These are phyloP conservation scores for Letharia lupina DNA, from an alignment of 495 filamentous ascomycete genomes.

Conservation along the genomic window DNA sequence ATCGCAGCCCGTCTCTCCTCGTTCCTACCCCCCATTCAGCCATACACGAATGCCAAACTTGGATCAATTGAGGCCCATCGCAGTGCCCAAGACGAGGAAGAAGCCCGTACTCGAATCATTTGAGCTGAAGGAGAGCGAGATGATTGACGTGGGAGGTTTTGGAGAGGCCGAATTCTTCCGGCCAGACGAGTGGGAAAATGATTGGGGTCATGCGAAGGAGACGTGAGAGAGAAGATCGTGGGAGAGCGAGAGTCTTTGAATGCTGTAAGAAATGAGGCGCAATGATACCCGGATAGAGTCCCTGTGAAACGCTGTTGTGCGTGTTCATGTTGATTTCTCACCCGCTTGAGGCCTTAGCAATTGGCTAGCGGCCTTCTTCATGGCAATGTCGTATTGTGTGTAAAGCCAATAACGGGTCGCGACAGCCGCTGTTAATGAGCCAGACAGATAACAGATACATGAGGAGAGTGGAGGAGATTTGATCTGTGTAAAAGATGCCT, in stretches of 20 bases:
- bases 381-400: neutral
- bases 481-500: neutral
- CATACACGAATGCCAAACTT: conserved; percentile 18
- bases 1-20: conserved; percentile 5
- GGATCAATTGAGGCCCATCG: conserved; percentile 8
- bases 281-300: neutral
- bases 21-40: conserved; percentile 10
- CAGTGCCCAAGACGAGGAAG: conserved; percentile 12
- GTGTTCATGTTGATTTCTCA: neutral
- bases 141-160: conserved; percentile 20
- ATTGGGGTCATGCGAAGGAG: neutral
- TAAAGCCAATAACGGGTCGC: neutral
- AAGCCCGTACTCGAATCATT: neutral
- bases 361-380: neutral
- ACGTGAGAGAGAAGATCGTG: neutral
- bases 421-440: neutral
- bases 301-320: neutral
- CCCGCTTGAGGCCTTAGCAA: neutral
- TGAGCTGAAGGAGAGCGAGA: conserved; percentile 23
- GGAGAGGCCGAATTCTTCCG: conserved; percentile 23
- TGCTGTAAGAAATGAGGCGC: neutral
- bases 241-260: neutral
- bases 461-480: neutral
- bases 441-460: neutral
- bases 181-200: conserved; percentile 10